phyloP scores from a whole-genome alignment of 805 yeast genomes.

The Starmerella roubikii region DNA sequence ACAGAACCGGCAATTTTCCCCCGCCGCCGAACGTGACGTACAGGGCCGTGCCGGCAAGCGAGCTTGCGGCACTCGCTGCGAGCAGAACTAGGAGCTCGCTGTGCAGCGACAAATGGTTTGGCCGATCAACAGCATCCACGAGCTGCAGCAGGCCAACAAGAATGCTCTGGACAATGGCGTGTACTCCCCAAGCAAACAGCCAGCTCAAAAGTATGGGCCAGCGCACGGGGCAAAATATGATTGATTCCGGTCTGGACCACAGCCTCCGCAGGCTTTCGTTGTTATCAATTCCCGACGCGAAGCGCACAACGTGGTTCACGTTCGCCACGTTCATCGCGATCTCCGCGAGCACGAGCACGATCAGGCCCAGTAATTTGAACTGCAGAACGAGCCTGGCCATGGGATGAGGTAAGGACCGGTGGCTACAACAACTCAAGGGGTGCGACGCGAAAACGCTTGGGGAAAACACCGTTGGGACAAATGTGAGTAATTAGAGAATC shows the following conservation, averaged over 20 bases:
- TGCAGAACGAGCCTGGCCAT: constrained; percentile 3
- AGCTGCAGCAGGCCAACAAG: constrained; percentile 16
- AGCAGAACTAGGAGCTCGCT: constrained; percentile 12
- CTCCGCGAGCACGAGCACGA: constrained; percentile 13
- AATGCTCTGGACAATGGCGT: constrained; percentile 14
- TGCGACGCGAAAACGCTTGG: too few relatives aligned
- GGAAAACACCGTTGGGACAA: too few relatives aligned
- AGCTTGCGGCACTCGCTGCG: constrained; percentile 12
- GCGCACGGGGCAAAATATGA: constrained; percentile 18
- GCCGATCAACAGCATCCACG: constrained; percentile 14
- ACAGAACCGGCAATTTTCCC: not conserved
- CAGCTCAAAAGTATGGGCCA: constrained; percentile 15
- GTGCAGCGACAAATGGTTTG: constrained; percentile 8
- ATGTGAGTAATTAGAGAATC: too few relatives aligned
- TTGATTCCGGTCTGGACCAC: constrained; percentile 21
- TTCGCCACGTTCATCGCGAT: constrained; percentile 17
- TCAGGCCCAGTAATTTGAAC: constrained; percentile 16
- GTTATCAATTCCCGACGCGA: constrained; percentile 19
- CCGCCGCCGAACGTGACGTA: constrained; percentile 18
- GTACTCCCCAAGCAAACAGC: constrained; percentile 15
- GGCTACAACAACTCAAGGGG: too few relatives aligned
- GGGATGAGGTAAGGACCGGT: too few relatives aligned
- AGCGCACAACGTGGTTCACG: constrained; percentile 20
- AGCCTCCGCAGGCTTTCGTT: constrained; percentile 20
- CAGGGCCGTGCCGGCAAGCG: constrained; percentile 13